phyloP scores from a whole-genome alignment of 208 protist genomes.

The Angomonas desouzai region DNA sequence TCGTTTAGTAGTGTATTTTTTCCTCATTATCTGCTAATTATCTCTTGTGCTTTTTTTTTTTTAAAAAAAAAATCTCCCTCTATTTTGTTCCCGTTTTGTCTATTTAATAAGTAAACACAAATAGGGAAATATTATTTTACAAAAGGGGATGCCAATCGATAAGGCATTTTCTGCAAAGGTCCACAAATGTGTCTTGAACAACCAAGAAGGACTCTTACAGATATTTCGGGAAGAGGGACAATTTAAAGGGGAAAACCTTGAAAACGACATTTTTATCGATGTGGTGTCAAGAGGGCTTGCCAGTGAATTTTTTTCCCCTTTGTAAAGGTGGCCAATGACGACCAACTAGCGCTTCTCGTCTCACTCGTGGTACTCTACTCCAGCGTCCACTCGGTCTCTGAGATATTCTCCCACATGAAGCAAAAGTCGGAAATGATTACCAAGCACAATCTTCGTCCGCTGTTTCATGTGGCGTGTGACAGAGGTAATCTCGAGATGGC shows the following conservation, averaged over 20 bases:
- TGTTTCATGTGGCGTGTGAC: conserved; percentile 71
- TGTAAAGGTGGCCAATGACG: conserved; percentile 52
- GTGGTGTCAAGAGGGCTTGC: conserved; percentile 57
- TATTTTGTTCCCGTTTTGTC: conserved; percentile 9
- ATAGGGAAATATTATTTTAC: too few species aligned
- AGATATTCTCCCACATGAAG: conserved; percentile 55
- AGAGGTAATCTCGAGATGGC: conserved; percentile 53
- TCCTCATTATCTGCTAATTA: too few species aligned
- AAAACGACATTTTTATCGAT: conserved; percentile 53
- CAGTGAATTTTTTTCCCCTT: conserved; percentile 38
- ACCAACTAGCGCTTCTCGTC: conserved; percentile 60
- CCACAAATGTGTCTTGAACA: conserved; percentile 61
- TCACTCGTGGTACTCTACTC: conserved; percentile 55
- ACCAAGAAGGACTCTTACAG: conserved; percentile 34
- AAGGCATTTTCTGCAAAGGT: conserved; percentile 28
- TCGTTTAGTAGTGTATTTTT: too few species aligned
- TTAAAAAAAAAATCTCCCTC: too few species aligned
- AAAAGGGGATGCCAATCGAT: background rate
- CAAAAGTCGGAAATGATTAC: conserved; percentile 40
- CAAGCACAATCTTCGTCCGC: conserved; percentile 48
- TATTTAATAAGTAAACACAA: too few species aligned
- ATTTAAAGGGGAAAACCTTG: conserved; percentile 33
- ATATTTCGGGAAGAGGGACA: conserved; percentile 37
- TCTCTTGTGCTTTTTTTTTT: too few species aligned
- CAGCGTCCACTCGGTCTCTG: conserved; percentile 38